Percentiles rank a stretch among this genome's conserved stretches.
phyloP scores from a whole-genome alignment of 345 rosid species.

The Abelmoschus esculentus region DNA sequence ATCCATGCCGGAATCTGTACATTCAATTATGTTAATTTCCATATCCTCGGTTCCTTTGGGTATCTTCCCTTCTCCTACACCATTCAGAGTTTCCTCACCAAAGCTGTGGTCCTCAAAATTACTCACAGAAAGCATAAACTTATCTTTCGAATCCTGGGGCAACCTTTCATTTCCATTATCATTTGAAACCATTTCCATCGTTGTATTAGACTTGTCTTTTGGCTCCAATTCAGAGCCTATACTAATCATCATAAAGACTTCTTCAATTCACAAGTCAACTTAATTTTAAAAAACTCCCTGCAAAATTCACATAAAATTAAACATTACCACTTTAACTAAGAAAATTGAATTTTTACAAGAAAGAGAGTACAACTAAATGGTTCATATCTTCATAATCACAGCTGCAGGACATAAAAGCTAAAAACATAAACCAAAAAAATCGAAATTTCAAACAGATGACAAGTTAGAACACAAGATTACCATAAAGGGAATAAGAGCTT shows the following conservation, averaged over 20 bases:
- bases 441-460: not conserved
- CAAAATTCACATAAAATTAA: not conserved
- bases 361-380: not conserved
- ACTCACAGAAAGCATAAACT: constrained; percentile 15
- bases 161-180: constrained; percentile 21
- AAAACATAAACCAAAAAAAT: not conserved
- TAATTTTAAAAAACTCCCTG: not conserved
- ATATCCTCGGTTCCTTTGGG: constrained; percentile 21
- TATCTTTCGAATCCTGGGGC: constrained; percentile 23
- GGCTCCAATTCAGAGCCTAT: constrained; percentile 40
- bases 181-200: constrained; percentile 15
- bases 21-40: constrained; percentile 47
- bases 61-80: constrained; percentile 7
- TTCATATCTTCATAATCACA: not conserved
- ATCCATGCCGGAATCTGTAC: constrained; percentile 8
- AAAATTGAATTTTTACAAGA: not conserved
- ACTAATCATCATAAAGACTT: not conserved
- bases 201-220: constrained; percentile 21
- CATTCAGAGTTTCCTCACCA: constrained; percentile 17
- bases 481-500: not conserved
- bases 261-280: not conserved
- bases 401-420: not conserved
- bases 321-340: not conserved
- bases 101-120: not conserved
- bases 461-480: not conserved